Conservation (phyloP, 148 eudicot species). For the Camellia lanceoleosa region DNA sequence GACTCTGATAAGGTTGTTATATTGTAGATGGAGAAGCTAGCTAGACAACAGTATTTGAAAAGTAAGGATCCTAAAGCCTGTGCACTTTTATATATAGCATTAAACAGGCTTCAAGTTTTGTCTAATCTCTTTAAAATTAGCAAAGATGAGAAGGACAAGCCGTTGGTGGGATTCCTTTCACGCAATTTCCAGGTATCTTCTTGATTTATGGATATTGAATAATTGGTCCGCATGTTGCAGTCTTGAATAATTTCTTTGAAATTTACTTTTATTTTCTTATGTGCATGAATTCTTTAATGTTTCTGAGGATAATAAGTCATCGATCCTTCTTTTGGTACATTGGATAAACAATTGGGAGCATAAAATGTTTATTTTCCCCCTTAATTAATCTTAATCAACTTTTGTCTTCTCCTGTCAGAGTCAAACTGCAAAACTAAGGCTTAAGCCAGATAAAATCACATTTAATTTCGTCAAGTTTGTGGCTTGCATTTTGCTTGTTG, state of each 20-base stretch:
- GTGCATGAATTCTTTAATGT: background rate
- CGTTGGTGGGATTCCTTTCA: constrained; percentile 77
- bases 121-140: constrained; percentile 93
- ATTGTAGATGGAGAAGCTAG: constrained; percentile 95
- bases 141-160: constrained; percentile 95
- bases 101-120: constrained; percentile 92
- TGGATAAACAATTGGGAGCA: background rate
- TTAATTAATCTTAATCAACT: background rate
- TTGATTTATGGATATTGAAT: constrained; percentile 3
- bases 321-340: constrained; percentile 3
- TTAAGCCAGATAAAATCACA: background rate
- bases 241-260: background rate
- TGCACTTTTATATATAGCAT: constrained; percentile 78
- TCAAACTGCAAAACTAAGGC: background rate
- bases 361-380: background rate
- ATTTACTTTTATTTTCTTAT: background rate
- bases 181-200: constrained; percentile 84
- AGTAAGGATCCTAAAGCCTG: constrained; percentile 93
- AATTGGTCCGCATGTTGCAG: background rate
- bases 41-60: constrained; percentile 79
- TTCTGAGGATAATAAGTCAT: background rate
- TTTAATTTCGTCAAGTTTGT: background rate
- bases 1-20: constrained; percentile 26
- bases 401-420: background rate
- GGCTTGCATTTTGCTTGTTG: background rate